Base-by-base conservation (phyloP, 257 asterid species). In the Primulina huaijiensis region DNA sequence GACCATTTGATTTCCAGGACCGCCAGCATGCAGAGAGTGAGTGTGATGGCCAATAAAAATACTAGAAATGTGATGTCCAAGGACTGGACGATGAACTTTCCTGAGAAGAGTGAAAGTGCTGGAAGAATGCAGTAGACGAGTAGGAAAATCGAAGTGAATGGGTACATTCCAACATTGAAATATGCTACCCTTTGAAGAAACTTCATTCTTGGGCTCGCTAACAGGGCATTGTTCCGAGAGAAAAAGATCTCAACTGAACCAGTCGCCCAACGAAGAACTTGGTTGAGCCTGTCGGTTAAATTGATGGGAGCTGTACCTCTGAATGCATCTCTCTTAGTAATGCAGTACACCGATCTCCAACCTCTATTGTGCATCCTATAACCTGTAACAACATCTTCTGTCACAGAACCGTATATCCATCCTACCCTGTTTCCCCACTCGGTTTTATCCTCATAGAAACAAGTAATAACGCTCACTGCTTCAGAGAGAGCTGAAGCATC, bases 251-350 rank as follows among this genome's bases (percentile, higher is more conserved):
- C 97, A 6, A 93, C 97, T 0, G 98, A 93, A 4, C 97, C 98
- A 1, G 98, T 93, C 1, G 97, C 98, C 98, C 97, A 93, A 6
- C 98, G 80, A 5, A 93, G 92, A 27, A 93, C 98, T 78, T 93
- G 97, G 65, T 72, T 81, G 16, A 93, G 86, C 74, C 97, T 81
- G 65, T 93, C 98, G 0, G 98, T 93, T 21, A 93, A 56, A 37
- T 90, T 93, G 52, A 93, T 93, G n/a, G 98, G 97, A 0, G 98
- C 98, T 1, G 98, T 87, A 19, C 97, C 98, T n/a, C 98, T 60
- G 61, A 93, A 93, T 0, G 98, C 96, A 19, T 93, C 98, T 17
- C 96, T 57, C 53, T 88, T 87, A 0, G 97, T 92, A 21, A 92
- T 90, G 29, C 96, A 92, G 37, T 92, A 92, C 0, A 92, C 79